Evolutionary conservation across 2,329 filamentous ascomycete genomes (phyloP).

Genomic region (Aspergillus sp.): DNA sequence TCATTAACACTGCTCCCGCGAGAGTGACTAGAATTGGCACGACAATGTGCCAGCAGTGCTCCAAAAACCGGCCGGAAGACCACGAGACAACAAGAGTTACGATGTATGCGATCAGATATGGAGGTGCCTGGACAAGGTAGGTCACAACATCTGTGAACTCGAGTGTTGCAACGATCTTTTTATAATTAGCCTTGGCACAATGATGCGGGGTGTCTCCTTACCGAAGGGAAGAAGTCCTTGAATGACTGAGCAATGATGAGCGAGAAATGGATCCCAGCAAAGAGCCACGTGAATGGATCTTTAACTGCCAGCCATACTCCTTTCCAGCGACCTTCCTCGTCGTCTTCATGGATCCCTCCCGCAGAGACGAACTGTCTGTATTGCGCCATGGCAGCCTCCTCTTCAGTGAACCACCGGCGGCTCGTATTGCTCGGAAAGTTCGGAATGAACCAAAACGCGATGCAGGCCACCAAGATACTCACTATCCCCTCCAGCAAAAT

Average conservation of each 20-base stretch:
- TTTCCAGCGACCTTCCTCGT: constrained; percentile 2
- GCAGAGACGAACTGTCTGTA: constrained; percentile 9
- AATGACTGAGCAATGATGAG: constrained; percentile 11
- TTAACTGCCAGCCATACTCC: constrained; percentile 8
- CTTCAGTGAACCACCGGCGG: constrained; percentile 5
- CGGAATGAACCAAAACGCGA: constrained; percentile 5
- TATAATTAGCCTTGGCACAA: background rate
- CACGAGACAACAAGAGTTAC: constrained; percentile 7
- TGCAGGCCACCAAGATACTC: constrained; percentile 1
- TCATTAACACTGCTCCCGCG: constrained; percentile 9
- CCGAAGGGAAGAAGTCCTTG: constrained; percentile 13
- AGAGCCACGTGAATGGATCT: constrained; percentile 10
- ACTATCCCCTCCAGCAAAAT: constrained; percentile 9
- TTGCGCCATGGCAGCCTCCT: constrained; percentile 9
- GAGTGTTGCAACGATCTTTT: constrained; percentile 9
- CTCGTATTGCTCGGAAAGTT: constrained; percentile 7
- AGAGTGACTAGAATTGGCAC: constrained; percentile 6
- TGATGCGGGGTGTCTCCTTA: background rate
- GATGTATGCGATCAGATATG: constrained; percentile 10
- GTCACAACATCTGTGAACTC: constrained; percentile 6
- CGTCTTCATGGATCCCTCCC: constrained; percentile 3
- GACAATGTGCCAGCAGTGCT: constrained; percentile 12
- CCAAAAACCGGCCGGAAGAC: constrained; percentile 4
- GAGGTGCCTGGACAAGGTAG: constrained; percentile 12
- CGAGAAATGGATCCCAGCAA: constrained; percentile 7